Base-by-base conservation (phyloP, 2,329 filamentous ascomycete genomes). In the Cladosporium cucumerinum region DNA sequence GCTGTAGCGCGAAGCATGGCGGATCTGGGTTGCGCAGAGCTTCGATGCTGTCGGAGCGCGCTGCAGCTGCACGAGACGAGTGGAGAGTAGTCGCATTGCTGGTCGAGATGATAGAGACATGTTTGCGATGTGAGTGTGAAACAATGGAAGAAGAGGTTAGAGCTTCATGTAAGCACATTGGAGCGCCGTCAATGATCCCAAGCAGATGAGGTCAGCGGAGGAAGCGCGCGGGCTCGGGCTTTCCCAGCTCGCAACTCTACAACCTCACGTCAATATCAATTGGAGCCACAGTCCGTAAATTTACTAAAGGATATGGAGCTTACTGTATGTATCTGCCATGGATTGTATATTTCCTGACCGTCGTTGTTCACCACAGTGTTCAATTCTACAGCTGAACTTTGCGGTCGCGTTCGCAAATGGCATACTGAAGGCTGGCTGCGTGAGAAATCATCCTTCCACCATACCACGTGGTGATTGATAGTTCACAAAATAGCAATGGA, bases 1-100 rank as follows among this genome's bases (percentile, higher is more conserved):
- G 69, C 74, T 76, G 68, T 77, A 77, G 43, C 75, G 69, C 10
- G 75, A 74, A 30, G 68, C 67, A 61, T 67, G 66, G 59, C 72
- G 70, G 49, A 72, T 68, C 55, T 74, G 71, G 63, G 64, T 69
- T 69, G 55, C 69, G 68, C 18, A 73, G 61, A 68, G 46, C 66
- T 48, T 72, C 69, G 14, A 72, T 61, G 21, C 72, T 69, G n/a
- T 68, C 69, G 18, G 72, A 73, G 18, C 49, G 36, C 60, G 60
- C 18, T 55, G 34, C 8, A 62, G 49, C 34, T 55, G 49, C 34
- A 46, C 60, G 21, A 62, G 60, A 23, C 60, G 60, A 18, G 32
- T 55, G 16, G 60, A 62, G 16, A 74, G 68, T 28, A 74, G 68
- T 46, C 72, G 67, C 73, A 75, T 74, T 48, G 72, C 68, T 39